These are phyloP conservation scores for Barnettozyma siamensis DNA, from an alignment of 805 yeast species.

Conservation along the genomic window DNA sequence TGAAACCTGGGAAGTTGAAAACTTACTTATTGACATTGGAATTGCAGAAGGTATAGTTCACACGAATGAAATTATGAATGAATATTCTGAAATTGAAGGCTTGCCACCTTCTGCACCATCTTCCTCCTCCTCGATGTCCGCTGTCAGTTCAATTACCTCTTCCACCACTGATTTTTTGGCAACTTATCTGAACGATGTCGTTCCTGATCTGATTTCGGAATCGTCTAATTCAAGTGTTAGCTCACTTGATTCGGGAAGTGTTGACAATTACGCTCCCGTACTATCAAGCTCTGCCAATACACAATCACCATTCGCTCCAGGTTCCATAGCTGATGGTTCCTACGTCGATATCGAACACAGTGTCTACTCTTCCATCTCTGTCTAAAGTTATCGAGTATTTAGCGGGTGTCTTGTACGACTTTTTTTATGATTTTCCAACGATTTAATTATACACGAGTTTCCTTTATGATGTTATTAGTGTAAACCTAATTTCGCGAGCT, in stretches of 20 bases:
- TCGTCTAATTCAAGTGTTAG: neutral
- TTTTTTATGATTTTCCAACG: neutral
- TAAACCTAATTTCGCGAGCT: neutral
- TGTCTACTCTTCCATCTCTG: neutral
- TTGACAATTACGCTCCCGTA: slow-evolving; percentile 4
- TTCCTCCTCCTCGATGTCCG: neutral
- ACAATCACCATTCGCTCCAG: slow-evolving; percentile 7
- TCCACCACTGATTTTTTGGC: slow-evolving; percentile 1
- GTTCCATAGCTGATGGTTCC: neutral
- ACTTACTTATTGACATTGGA: slow-evolving; percentile 51
- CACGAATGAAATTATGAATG: slow-evolving; percentile 24
- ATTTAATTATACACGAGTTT: neutral
- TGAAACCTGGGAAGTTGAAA: slow-evolving; percentile 51
- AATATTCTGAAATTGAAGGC: neutral
- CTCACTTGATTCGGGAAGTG: slow-evolving; percentile 9
- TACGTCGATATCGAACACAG: neutral
- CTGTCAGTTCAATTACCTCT: slow-evolving; percentile 1
- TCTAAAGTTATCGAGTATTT: neutral
- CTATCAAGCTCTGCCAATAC: slow-evolving; percentile 6
- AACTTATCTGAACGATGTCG: slow-evolving; percentile 11
- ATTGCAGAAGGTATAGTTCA: slow-evolving; percentile 52
- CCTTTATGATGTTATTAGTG: neutral
- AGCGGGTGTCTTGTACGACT: neutral
- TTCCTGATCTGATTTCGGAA: slow-evolving; percentile 20
- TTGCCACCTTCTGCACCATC: neutral